Evolutionary conservation across 2,329 filamentous ascomycete genomes (phyloP).

Genomic region (Monilinia fructigena): DNA sequence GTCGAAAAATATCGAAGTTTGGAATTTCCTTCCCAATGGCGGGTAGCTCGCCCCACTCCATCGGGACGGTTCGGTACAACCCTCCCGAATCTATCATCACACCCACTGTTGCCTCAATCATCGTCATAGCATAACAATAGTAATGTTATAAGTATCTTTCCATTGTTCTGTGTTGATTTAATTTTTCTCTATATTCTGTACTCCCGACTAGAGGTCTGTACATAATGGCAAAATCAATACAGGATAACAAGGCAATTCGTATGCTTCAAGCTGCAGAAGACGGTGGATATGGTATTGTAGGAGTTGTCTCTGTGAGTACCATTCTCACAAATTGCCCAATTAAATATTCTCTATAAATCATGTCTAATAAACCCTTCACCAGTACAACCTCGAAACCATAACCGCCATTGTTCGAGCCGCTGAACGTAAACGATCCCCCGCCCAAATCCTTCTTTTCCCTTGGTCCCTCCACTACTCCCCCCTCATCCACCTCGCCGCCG

Average conservation of each 20-base stretch:
- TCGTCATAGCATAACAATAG: neutral
- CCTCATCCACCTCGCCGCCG: conserved; percentile 54
- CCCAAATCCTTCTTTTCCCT: conserved; percentile 70
- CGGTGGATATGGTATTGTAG: conserved; percentile 54
- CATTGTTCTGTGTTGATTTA: neutral
- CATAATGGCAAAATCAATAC: conserved; percentile 8
- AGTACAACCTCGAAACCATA: conserved; percentile 70
- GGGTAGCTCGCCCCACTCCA: neutral
- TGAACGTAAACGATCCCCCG: conserved; percentile 62
- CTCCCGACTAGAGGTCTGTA: neutral
- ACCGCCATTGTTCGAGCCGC: conserved; percentile 66
- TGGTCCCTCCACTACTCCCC: conserved; percentile 64
- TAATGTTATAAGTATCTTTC: neutral
- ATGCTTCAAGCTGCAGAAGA: conserved; percentile 46
- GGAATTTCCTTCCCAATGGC: neutral
- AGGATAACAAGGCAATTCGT: conserved; percentile 19
- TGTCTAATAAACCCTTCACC: neutral
- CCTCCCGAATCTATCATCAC: neutral
- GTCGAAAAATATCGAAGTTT: neutral
- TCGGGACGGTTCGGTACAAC: neutral
- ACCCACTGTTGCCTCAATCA: neutral
- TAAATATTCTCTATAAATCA: neutral
- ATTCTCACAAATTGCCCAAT: neutral
- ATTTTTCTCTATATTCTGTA: neutral
- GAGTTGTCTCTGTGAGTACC: conserved; percentile 47